phyloP scores from a whole-genome alignment of 139 green algal genomes.

The Chlorella sp. region DNA sequence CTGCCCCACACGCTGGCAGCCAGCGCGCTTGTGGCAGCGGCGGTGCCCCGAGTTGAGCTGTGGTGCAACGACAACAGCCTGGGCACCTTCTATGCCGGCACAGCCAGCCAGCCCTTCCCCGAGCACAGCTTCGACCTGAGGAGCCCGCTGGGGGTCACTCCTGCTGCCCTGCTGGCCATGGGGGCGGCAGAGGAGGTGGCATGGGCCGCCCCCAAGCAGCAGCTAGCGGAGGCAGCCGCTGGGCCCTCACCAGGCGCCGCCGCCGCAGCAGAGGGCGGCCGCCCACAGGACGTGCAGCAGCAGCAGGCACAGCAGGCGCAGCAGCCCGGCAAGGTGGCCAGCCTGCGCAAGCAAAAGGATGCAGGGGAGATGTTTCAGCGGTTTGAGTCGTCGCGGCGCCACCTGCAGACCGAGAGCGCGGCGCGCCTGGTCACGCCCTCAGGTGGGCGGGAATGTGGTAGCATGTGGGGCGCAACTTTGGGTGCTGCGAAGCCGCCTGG shows the following conservation, averaged over 20 bases:
- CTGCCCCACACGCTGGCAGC: slow-evolving; percentile 17
- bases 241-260: neutral
- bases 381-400: slow-evolving; percentile 28
- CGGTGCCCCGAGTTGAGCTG: slow-evolving; percentile 47
- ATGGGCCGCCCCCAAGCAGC: neutral
- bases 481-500: neutral
- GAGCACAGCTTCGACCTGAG: slow-evolving; percentile 62
- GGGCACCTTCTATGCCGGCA: slow-evolving; percentile 65
- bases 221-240: neutral
- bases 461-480: too few relatives aligned
- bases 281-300: neutral
- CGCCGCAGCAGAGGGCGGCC: neutral
- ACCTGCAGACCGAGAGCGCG: slow-evolving; percentile 24
- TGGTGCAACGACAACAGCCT: slow-evolving; percentile 76
- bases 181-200: slow-evolving; percentile 1
- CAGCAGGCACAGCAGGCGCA: neutral
- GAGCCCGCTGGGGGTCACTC: slow-evolving; percentile 68
- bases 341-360: slow-evolving; percentile 5
- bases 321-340: slow-evolving; percentile 20
- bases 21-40: neutral
- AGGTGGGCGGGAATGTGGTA: neutral
- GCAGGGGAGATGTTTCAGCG: neutral
- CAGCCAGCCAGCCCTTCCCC: neutral
- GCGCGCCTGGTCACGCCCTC: slow-evolving; percentile 24
- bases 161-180: slow-evolving; percentile 58